Conservation (phyloP, 306 rosid species). For the Prunus padus region DNA sequence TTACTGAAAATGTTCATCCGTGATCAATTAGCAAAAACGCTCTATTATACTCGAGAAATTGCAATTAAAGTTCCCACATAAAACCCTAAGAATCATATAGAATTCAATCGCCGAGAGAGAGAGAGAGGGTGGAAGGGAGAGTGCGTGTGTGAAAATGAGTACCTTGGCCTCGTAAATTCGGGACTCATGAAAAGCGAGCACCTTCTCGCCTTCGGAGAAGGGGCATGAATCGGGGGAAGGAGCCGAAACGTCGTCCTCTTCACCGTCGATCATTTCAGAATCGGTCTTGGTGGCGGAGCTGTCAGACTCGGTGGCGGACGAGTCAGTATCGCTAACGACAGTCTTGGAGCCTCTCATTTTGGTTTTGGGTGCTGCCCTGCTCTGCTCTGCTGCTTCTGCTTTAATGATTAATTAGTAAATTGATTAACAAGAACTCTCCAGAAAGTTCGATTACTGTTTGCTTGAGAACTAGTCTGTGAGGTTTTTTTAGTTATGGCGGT, state of each 20-base stretch:
- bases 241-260: constrained; percentile 15
- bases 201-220: constrained; percentile 52
- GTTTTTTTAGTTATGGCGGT: not conserved
- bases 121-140: too few relatives aligned
- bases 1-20: not conserved
- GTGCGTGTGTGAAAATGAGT: not conserved
- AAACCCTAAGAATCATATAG: too few relatives aligned
- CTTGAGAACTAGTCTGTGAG: not conserved
- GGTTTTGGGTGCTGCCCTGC: not conserved
- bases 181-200: constrained; percentile 46
- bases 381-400: not conserved
- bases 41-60: not conserved
- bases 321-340: constrained; percentile 20
- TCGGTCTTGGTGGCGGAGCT: constrained; percentile 32
- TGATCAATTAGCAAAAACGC: not conserved
- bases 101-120: not conserved
- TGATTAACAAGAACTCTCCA: not conserved
- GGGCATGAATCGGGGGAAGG: constrained; percentile 43
- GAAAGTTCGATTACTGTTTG: not conserved
- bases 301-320: constrained; percentile 42
- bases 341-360: constrained; percentile 55
- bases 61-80: not conserved
- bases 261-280: constrained; percentile 32
- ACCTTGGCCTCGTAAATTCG: constrained; percentile 76
- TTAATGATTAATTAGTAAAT: too few relatives aligned